A percentile compares a stretch with the other conserved stretches of the same genome.
Evolutionary conservation across 2,329 filamentous ascomycete species (phyloP).

Genomic region (Bipolaris victoriae): DNA sequence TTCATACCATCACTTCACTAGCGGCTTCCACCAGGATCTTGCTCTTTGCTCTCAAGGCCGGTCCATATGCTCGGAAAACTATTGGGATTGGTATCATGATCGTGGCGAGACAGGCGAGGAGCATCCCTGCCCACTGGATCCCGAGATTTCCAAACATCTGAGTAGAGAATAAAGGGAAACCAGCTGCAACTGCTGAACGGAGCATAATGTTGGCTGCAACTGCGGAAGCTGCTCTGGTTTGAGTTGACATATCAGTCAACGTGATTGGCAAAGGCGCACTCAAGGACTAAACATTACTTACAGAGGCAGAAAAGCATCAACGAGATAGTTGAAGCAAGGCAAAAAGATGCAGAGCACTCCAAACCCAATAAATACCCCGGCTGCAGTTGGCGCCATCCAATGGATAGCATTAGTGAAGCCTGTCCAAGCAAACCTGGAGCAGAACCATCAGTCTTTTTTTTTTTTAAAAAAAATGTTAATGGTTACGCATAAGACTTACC

Average conservation of each 20-base stretch:
- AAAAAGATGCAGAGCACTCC: conserved; percentile 1
- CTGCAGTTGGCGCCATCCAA: background rate
- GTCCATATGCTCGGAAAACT: background rate
- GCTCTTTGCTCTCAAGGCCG: background rate
- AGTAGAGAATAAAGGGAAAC: background rate
- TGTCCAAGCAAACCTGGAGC: background rate
- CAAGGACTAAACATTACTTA: background rate
- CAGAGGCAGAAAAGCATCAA: background rate
- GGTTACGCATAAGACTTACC: background rate
- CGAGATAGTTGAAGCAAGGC: background rate
- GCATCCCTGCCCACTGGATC: background rate
- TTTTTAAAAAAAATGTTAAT: background rate
- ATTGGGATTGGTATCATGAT: background rate
- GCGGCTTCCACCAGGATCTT: background rate
- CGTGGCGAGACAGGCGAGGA: background rate
- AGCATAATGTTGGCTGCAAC: background rate
- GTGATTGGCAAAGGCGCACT: background rate
- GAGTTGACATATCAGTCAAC: background rate
- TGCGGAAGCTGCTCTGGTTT: background rate
- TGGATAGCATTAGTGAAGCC: background rate
- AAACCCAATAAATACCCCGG: background rate
- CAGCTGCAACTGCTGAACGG: background rate
- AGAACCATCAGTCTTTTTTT: background rate
- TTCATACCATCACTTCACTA: background rate
- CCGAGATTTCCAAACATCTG: conserved; percentile 1